These are phyloP conservation scores for Phialophora verrucosa DNA, from an alignment of 2,329 filamentous ascomycete species.

Conservation along the genomic window DNA sequence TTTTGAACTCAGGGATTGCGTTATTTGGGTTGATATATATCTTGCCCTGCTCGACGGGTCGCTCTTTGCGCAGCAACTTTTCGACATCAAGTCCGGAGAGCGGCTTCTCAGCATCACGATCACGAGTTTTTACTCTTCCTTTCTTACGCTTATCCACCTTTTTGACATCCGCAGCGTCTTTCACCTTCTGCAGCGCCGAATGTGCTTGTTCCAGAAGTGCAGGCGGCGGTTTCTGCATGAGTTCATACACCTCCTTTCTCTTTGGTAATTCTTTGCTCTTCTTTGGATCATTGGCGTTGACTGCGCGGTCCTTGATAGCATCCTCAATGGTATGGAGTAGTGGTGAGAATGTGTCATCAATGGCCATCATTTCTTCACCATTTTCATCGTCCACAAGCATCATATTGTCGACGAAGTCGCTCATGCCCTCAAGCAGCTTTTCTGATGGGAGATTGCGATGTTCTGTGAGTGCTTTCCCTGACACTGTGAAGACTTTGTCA, in stretches of 20 bases:
- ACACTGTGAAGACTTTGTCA: slow-evolving; percentile 85
- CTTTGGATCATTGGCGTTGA: slow-evolving; percentile 65
- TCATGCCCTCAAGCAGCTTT: slow-evolving; percentile 80
- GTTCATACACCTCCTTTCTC: slow-evolving; percentile 68
- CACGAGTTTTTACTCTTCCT: slow-evolving; percentile 71
- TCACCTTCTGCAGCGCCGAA: slow-evolving; percentile 66
- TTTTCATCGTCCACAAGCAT: slow-evolving; percentile 77
- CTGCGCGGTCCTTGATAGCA: slow-evolving; percentile 80
- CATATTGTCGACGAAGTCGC: slow-evolving; percentile 90
- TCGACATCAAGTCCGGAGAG: slow-evolving; percentile 89
- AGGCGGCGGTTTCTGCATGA: slow-evolving; percentile 74
- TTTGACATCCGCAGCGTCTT: slow-evolving; percentile 77
- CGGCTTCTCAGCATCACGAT: slow-evolving; percentile 74
- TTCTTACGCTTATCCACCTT: slow-evolving; percentile 83
- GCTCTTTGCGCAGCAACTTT: slow-evolving; percentile 71
- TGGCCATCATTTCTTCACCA: slow-evolving; percentile 73
- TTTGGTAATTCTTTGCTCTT: slow-evolving; percentile 59
- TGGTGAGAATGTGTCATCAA: slow-evolving; percentile 84
- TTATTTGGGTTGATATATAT: slow-evolving; percentile 70
- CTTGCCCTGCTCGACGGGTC: slow-evolving; percentile 41
- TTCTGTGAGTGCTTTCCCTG: slow-evolving; percentile 76
- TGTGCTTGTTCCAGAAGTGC: slow-evolving; percentile 67
- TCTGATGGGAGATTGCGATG: slow-evolving; percentile 82
- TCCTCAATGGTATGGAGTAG: slow-evolving; percentile 87
- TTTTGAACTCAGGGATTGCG: slow-evolving; percentile 88